A percentile compares a stretch with the other conserved stretches of the same genome.
phyloP scores from a whole-genome alignment of 2,329 filamentous ascomycete genomes.

The Malbranchea cinnamomea region DNA sequence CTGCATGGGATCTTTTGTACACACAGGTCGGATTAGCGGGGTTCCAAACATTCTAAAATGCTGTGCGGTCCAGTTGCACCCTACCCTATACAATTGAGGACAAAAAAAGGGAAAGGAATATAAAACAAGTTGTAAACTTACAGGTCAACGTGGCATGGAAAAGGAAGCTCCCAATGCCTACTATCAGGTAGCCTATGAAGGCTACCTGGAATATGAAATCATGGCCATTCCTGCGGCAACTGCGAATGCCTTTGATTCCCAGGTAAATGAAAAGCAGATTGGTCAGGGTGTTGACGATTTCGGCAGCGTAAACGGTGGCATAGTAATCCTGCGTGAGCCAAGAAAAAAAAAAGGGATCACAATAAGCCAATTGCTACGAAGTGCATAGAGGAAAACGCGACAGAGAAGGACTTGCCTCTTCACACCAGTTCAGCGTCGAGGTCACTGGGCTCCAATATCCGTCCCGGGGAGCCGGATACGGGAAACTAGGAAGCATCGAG shows the following conservation, averaged over 20 bases:
- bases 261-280: slow-evolving; percentile 71
- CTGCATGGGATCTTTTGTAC: slow-evolving; percentile 48
- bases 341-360: background rate
- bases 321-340: slow-evolving; percentile 53
- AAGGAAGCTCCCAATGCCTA: slow-evolving; percentile 46
- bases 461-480: slow-evolving; percentile 32
- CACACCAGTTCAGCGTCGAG: slow-evolving; percentile 64
- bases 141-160: slow-evolving; percentile 52
- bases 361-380: background rate
- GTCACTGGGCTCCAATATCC: slow-evolving; percentile 58
- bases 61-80: background rate
- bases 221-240: slow-evolving; percentile 57
- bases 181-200: slow-evolving; percentile 46
- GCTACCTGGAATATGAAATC: slow-evolving; percentile 59
- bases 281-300: slow-evolving; percentile 67
- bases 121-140: slow-evolving; percentile 12
- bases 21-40: slow-evolving; percentile 11
- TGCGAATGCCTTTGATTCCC: slow-evolving; percentile 58
- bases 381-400: background rate
- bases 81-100: too few species aligned
- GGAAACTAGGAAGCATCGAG: slow-evolving; percentile 20
- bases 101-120: slow-evolving; percentile 3
- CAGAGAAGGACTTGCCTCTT: slow-evolving; percentile 43
- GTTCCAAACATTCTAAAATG: background rate
- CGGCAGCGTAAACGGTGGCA: slow-evolving; percentile 59